A percentile compares a stretch with the other conserved stretches of the same genome.
phyloP scores from a whole-genome alignment of 1,139 yeast genomes.

The Pneumocystis carinii region DNA sequence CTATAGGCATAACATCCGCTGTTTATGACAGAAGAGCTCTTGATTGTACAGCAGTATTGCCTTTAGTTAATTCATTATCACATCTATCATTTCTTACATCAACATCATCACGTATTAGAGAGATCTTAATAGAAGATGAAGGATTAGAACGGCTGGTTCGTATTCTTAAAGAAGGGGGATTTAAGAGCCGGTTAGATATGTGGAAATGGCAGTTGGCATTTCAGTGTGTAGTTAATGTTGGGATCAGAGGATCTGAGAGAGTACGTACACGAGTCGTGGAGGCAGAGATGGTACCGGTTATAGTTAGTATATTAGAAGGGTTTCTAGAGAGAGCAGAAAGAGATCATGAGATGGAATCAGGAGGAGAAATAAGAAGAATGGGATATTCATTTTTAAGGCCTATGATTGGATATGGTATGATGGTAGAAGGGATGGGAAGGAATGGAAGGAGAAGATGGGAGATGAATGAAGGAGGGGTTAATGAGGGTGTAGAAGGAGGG shows the following conservation, averaged over 20 bases:
- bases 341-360: neutral
- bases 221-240: slow-evolving; percentile 79
- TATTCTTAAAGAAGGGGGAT: slow-evolving; percentile 50
- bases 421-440: no score
- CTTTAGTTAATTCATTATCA: slow-evolving; percentile 79
- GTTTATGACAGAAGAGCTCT: slow-evolving; percentile 84
- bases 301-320: slow-evolving; percentile 84
- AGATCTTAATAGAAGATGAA: slow-evolving; percentile 76
- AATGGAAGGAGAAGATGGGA: neutral
- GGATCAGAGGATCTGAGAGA: slow-evolving; percentile 81
- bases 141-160: slow-evolving; percentile 80
- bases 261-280: slow-evolving; percentile 75
- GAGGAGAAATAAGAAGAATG: neutral
- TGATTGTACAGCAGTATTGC: slow-evolving; percentile 79
- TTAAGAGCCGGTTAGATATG: slow-evolving; percentile 41
- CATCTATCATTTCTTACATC: slow-evolving; percentile 78
- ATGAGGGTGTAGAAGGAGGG: neutral
- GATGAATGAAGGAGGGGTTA: no score
- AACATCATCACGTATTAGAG: slow-evolving; percentile 76
- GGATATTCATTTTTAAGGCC: slow-evolving; percentile 2
- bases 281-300: slow-evolving; percentile 80
- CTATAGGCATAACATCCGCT: slow-evolving; percentile 75
- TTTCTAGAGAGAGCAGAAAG: slow-evolving; percentile 31
- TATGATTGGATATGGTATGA: no score
- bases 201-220: slow-evolving; percentile 97